A percentile compares a stretch with the other conserved stretches of the same genome.
Evolutionary conservation across 768 basidiomycete genomes (phyloP).

Genomic region (Boletus speciosus): DNA sequence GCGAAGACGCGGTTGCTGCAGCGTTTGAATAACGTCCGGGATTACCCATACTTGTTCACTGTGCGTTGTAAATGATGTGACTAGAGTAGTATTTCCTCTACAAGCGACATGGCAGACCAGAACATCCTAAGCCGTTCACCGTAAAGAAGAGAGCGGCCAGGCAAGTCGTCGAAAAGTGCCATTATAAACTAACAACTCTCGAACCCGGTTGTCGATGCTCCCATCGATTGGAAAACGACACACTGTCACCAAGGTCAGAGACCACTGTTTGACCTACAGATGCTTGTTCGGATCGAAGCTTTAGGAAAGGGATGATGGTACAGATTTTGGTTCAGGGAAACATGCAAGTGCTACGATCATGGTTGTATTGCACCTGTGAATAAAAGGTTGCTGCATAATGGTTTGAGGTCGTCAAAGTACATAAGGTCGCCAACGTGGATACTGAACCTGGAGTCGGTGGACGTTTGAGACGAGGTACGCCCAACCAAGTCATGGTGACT

Average conservation of each 20-base stretch:
- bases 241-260: not conserved
- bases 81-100: too few species aligned
- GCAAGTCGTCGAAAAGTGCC: too few species aligned
- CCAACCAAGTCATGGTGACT: conserved; percentile 12
- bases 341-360: conserved; percentile 10
- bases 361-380: conserved; percentile 5
- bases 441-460: conserved; percentile 13
- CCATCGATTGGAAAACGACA: too few species aligned
- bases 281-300: not conserved
- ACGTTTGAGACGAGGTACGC: conserved; percentile 8
- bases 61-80: too few species aligned
- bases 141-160: too few species aligned
- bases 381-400: conserved; percentile 7
- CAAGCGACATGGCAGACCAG: too few species aligned
- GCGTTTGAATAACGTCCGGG: not conserved
- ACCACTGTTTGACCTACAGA: not conserved
- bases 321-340: not conserved
- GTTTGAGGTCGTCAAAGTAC: conserved; percentile 25
- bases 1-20: not conserved
- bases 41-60: too few species aligned
- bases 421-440: conserved; percentile 21
- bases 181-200: not conserved
- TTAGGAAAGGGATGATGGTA: not conserved
- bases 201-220: not conserved
- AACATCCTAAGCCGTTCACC: too few species aligned